Evolutionary conservation across 2,329 filamentous ascomycete genomes (phyloP).

Genomic region (Curvularia hawaiiensis): DNA sequence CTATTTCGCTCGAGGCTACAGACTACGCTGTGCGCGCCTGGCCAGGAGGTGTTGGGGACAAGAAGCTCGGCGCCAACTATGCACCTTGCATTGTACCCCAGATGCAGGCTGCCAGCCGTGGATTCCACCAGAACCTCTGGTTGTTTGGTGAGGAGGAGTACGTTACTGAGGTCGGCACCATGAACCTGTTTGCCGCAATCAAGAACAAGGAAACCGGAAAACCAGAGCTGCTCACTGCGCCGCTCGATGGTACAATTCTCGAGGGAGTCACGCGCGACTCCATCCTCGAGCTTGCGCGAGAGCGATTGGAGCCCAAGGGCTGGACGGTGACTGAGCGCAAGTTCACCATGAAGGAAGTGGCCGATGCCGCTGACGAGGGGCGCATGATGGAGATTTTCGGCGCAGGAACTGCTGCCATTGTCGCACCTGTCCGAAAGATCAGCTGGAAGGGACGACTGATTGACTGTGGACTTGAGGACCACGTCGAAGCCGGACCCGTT

Average conservation of each 20-base stretch:
- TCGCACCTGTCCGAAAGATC: constrained; percentile 87
- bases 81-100: constrained; percentile 99
- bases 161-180: constrained; percentile 96
- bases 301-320: constrained; percentile 81
- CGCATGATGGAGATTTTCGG: constrained; percentile 93
- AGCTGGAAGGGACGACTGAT: constrained; percentile 84
- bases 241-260: constrained; percentile 93
- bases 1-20: constrained; percentile 91
- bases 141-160: constrained; percentile 94
- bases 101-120: constrained; percentile 84
- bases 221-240: constrained; percentile 93
- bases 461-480: constrained; percentile 78
- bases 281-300: constrained; percentile 81
- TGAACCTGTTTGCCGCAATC: constrained; percentile 95
- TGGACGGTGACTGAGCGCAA: constrained; percentile 91
- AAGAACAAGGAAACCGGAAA: constrained; percentile 85
- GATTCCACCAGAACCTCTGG: constrained; percentile 99
- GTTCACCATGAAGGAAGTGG: constrained; percentile 86
- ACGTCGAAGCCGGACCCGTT: constrained; percentile 86
- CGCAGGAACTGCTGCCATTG: constrained; percentile 90
- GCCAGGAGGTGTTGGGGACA: constrained; percentile 96
- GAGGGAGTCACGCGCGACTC: constrained; percentile 95
- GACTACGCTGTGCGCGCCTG: constrained; percentile 96
- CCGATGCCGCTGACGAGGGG: constrained; percentile 81
- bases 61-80: constrained; percentile 98